These are phyloP conservation scores for Coniophora puteana DNA, from an alignment of 1,284 basidiomycete genomes.

Conservation along the genomic window DNA sequence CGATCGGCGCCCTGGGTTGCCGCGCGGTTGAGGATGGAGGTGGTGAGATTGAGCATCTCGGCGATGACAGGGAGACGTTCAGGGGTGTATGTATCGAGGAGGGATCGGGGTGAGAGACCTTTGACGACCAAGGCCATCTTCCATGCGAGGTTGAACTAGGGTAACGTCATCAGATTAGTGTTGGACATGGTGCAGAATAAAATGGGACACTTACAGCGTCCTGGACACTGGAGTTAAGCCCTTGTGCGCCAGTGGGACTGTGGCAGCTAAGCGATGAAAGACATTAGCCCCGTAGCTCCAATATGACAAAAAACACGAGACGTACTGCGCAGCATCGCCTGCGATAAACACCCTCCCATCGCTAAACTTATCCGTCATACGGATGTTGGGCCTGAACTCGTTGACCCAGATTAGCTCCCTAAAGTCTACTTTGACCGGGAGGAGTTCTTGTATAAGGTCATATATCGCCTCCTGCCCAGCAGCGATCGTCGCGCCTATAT, in stretches of 20 bases:
- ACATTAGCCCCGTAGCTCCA: not conserved
- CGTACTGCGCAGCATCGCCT: slow-evolving; percentile 29
- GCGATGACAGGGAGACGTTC: slow-evolving; percentile 28
- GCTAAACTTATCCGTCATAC: slow-evolving; percentile 32
- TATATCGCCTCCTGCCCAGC: not conserved
- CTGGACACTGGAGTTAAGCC: slow-evolving; percentile 19
- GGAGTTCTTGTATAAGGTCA: slow-evolving; percentile 12
- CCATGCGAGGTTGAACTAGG: slow-evolving; percentile 25
- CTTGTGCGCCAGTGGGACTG: slow-evolving; percentile 19
- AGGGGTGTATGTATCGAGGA: slow-evolving; percentile 20
- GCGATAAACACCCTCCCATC: slow-evolving; percentile 32
- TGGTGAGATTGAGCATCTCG: too few relatives aligned
- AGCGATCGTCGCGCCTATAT: not conserved
- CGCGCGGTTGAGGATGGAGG: slow-evolving; percentile 6
- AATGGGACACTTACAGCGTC: slow-evolving; percentile 10
- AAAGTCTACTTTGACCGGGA: slow-evolving; percentile 12
- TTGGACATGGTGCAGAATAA: too few relatives aligned
- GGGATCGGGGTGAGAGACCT: slow-evolving; percentile 12
- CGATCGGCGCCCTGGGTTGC: not conserved
- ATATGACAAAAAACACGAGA: not conserved
- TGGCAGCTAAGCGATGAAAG: slow-evolving; percentile 15
- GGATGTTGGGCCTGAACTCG: slow-evolving; percentile 33
- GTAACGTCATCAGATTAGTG: too few relatives aligned
- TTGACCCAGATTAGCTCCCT: slow-evolving; percentile 14
- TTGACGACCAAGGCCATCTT: too few relatives aligned